Evolutionary conservation across 176 grass and related monocot genomes (phyloP).

Genomic region (Luzula sylvatica): DNA sequence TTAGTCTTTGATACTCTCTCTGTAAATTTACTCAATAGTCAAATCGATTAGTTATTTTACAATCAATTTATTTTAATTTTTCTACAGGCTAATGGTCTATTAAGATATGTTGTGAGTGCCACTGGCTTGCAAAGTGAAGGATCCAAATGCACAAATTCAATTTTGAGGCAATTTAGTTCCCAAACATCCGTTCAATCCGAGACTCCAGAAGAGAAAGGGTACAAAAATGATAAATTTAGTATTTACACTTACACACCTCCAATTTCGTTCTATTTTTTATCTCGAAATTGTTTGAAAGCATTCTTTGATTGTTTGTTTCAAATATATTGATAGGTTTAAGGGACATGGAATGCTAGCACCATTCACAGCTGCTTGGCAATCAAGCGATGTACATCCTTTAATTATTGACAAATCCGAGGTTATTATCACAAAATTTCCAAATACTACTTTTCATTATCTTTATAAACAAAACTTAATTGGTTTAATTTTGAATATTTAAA

Average conservation of each 20-base stretch:
- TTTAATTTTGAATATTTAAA: neutral
- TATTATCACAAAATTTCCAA: slow-evolving; percentile 6
- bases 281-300: too few species aligned
- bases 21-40: too few species aligned
- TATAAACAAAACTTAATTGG: neutral
- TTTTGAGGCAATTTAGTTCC: slow-evolving; percentile 49
- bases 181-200: slow-evolving; percentile 32
- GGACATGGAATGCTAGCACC: slow-evolving; percentile 96
- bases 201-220: slow-evolving; percentile 67
- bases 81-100: slow-evolving; percentile 35
- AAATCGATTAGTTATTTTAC: too few species aligned
- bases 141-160: slow-evolving; percentile 21
- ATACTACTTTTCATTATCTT: neutral
- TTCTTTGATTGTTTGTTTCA: slow-evolving; percentile 8
- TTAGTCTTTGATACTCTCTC: neutral
- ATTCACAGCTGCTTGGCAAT: slow-evolving; percentile 99
- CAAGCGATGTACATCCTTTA: slow-evolving; percentile 61
- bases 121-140: slow-evolving; percentile 26
- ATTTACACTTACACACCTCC: too few species aligned
- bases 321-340: slow-evolving; percentile 62
- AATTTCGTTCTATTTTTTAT: too few species aligned
- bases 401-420: slow-evolving; percentile 94
- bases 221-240: neutral
- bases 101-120: slow-evolving; percentile 33
- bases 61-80: slow-evolving; percentile 2